These are phyloP conservation scores for Auricularia heimuer DNA, from an alignment of 768 basidiomycete genomes.

Conservation along the genomic window DNA sequence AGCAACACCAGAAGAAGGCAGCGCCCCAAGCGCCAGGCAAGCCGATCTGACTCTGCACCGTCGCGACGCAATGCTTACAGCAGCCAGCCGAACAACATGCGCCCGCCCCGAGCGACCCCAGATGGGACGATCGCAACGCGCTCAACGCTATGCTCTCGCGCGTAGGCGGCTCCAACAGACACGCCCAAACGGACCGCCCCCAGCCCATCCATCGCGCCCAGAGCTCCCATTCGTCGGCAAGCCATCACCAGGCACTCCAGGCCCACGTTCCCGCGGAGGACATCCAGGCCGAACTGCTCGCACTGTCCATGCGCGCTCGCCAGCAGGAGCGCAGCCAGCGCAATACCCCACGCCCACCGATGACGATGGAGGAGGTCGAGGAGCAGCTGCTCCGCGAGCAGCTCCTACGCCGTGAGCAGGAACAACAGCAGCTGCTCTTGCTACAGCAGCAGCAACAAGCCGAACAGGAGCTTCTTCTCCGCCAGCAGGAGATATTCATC, in stretches of 20 bases:
- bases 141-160: slow-evolving; percentile 6
- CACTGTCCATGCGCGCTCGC: slow-evolving; percentile 28
- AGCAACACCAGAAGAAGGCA: not conserved
- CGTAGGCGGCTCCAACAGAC: slow-evolving; percentile 1
- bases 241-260: slow-evolving; percentile 6
- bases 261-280: slow-evolving; percentile 54
- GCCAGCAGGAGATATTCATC: not conserved
- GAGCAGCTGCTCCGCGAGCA: slow-evolving; percentile 36
- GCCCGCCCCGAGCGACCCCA: not conserved
- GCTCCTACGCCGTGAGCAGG: not conserved
- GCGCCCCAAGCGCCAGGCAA: not conserved
- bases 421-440: not conserved
- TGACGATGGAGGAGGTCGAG: slow-evolving; percentile 49
- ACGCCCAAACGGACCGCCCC: slow-evolving; percentile 20
- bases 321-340: slow-evolving; percentile 15
- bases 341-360: slow-evolving; percentile 14
- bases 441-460: not conserved
- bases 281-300: slow-evolving; percentile 78
- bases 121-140: slow-evolving; percentile 2
- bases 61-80: not conserved
- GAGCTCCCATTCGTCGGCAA: slow-evolving; percentile 3
- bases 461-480: slow-evolving; percentile 1
- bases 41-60: not conserved
- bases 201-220: slow-evolving; percentile 25
- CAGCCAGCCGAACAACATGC: not conserved